Base-by-base conservation (phyloP, 352 stramenopile species). In the Phytopythium boreale region DNA sequence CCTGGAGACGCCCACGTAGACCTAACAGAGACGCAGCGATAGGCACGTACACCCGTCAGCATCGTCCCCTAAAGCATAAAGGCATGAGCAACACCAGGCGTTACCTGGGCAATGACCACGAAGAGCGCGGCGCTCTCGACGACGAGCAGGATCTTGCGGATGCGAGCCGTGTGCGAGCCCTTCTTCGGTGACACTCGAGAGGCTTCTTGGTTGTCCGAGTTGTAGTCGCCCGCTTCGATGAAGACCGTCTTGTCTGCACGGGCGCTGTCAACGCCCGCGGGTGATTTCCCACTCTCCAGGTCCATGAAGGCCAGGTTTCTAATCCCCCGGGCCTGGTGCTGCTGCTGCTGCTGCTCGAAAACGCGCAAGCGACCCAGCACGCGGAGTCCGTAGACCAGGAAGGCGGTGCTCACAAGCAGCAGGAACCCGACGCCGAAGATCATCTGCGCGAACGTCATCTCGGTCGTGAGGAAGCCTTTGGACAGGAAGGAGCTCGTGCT, bases 381-480 rank as follows among this genome's bases (percentile, higher is more conserved):
- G 20, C 70, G 70, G 7, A 76, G 56, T 2, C 70, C 70, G 37
- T 74, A 77, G 44, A 77, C 46, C n/a, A 77, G 46, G 52, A 77
- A 77, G 11, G 57, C 52, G 34, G 66, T 27, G 8, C 63, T 62
- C n/a, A 77, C 67, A 31, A 74, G 37, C 11, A 61, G 62, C 31
- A 77, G 22, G 11, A 77, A 37, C 2, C 46, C 26, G 10, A 62
- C 67, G 37, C 67, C 75, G 27, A 59, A 47, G 9, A 67, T 63
- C 34, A 82, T 62, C 36, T 85, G 72, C 20, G 73, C 19, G 19
- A 69, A 60, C 20, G 63, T 74, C 19, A 78, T 51, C 1, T 59
- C 60, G 31, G 60, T 51, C 2, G 57, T 47, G 39, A 71, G 73
- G 46, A 78, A 85, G 11, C 74, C 74, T 27, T 81, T 80, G 66